Evolutionary conservation across 192 early-diverging fungal species (phyloP).

Genomic region (Dispira parvispora): DNA sequence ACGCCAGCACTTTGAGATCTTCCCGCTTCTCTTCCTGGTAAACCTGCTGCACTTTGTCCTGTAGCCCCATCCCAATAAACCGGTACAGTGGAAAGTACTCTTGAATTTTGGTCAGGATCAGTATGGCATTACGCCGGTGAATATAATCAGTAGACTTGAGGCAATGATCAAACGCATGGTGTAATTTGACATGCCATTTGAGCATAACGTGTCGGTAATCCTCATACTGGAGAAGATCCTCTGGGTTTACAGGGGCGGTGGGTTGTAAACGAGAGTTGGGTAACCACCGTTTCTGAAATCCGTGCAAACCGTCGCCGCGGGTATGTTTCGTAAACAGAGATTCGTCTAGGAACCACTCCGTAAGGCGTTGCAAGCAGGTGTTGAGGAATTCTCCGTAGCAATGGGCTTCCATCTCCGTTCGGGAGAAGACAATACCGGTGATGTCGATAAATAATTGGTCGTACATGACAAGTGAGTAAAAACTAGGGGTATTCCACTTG

Average conservation of each 20-base stretch:
- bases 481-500: conserved; percentile 41
- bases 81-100: conserved; percentile 41
- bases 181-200: conserved; percentile 58
- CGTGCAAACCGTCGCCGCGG: conserved; percentile 36
- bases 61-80: conserved; percentile 34
- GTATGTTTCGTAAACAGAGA: conserved; percentile 35
- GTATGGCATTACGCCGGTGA: conserved; percentile 56
- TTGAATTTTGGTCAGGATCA: conserved; percentile 44
- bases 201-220: conserved; percentile 42
- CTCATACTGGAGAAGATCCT: conserved; percentile 33
- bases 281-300: conserved; percentile 51
- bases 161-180: conserved; percentile 19
- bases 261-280: conserved; percentile 15
- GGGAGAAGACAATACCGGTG: conserved; percentile 31
- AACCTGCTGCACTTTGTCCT: conserved; percentile 24
- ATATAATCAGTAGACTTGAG: conserved; percentile 47
- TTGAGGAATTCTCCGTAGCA: conserved; percentile 53
- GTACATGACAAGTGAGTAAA: conserved; percentile 52
- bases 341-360: conserved; percentile 33
- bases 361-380: conserved; percentile 34
- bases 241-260: conserved; percentile 17
- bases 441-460: conserved; percentile 39
- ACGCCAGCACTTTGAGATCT: conserved; percentile 56
- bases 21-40: conserved; percentile 36
- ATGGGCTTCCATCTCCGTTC: conserved; percentile 57